Conservation (phyloP, 108 stramenopile genomes). For the Hondaea fermentalgiana region DNA sequence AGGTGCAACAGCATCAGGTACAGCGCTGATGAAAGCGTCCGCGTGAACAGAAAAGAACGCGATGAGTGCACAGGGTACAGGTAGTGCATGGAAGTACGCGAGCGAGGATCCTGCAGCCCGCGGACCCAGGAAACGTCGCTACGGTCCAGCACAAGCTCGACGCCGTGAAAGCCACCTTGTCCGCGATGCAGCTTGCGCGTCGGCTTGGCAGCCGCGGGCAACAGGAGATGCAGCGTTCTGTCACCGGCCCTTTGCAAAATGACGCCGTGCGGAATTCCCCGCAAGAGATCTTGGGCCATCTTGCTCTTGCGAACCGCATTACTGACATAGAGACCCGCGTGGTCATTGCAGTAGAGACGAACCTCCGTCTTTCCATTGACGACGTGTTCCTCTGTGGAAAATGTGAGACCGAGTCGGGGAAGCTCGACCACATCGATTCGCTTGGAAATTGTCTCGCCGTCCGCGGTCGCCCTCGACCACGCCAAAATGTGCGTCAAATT, state of each 20-base stretch:
- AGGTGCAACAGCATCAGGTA: background rate
- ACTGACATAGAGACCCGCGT: background rate
- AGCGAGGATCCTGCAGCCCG: background rate
- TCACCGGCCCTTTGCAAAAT: background rate
- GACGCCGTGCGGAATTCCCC: constrained; percentile 4
- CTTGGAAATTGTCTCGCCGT: background rate
- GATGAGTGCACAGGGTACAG: background rate
- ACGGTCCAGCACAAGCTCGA: background rate
- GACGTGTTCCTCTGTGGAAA: background rate
- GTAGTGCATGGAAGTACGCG: constrained; percentile 5
- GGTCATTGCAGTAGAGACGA: background rate
- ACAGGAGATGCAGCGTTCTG: background rate
- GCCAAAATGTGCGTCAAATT: background rate
- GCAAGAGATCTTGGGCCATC: constrained; percentile 10
- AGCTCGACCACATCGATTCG: background rate
- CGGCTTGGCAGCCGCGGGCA: background rate
- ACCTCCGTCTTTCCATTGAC: background rate
- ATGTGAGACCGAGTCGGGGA: constrained; percentile 2
- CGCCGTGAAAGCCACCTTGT: background rate
- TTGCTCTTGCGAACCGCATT: constrained; percentile 14
- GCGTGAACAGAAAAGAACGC: background rate
- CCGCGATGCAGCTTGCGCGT: background rate
- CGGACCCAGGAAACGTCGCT: background rate
- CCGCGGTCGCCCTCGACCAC: background rate
- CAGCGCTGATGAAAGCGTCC: background rate